Evolutionary conservation across 2,329 filamentous ascomycete genomes (phyloP), one percentile per base, ranked within the genome.

Genomic region (Fusarium hostae): DNA sequence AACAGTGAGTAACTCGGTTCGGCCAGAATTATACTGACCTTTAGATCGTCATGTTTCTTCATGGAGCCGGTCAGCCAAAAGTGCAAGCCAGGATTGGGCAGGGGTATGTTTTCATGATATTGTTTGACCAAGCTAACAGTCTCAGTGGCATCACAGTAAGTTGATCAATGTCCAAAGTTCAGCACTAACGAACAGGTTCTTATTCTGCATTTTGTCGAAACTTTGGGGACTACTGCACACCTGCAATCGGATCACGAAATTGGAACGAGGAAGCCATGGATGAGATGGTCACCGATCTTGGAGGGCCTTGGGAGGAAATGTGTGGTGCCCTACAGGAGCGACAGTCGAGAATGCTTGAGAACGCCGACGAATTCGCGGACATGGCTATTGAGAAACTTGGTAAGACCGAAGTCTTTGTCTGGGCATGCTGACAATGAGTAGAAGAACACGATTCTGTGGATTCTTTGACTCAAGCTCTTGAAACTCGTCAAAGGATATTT

Each of bases 181-280:
- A 24, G 22, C 4, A 40, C 51, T 70, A 34, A 64, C 6, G 51
- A 39, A 54, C 44, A 82, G 77, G 26, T 8, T 72, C 79, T 1
- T 86, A 84, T 55, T 61, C 78, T 22, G 83, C 84, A 0, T 86
- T 85, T 61, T 85, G 83, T 54, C 75, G 79, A 18, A 76, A 85
- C 0, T 82, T 78, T 54, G 85, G 85, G 1, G 67, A 77, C 11
- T 66, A 86, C 54, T 57, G 0, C 6, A 84, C 83, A 1, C 0
- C 6, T 1, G 40, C 45, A 0, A 69, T 63, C 6, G 79, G 79
- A 0, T 43, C 37, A 2, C 79, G 68, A n/a, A 81, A 82, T 60
- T 86, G 84, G 84, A 87, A 87, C 55, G 74, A 81, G 52, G 83
- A 86, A 71, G 81, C 81, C 1, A 83, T 84, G 5, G 34, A 59